These are phyloP conservation scores for Fagopyrum tataricum DNA, from an alignment of 148 eudicot genomes.

Conservation along the genomic window DNA sequence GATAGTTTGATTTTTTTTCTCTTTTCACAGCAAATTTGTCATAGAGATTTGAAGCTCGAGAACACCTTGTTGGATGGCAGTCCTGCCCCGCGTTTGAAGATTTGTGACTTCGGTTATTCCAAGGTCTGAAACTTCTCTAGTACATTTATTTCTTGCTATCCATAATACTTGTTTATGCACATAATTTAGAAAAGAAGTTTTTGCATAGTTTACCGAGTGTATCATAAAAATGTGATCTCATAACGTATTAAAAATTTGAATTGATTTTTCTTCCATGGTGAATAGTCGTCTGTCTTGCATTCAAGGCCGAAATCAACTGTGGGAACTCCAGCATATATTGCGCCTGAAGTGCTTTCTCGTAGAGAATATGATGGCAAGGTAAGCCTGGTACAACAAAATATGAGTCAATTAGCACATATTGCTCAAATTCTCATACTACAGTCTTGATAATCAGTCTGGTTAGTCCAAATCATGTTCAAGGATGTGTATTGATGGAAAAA, in stretches of 20 bases:
- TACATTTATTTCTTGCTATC: background rate
- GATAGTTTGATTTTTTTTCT: background rate
- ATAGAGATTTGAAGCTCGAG: slow-evolving; percentile 40
- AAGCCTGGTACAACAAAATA: background rate
- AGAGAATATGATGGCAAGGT: slow-evolving; percentile 17
- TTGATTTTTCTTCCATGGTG: background rate
- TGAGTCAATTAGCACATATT: background rate
- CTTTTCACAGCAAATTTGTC: slow-evolving; percentile 31
- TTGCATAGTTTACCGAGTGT: background rate
- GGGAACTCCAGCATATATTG: slow-evolving; percentile 16
- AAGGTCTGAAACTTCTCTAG: slow-evolving; percentile 18
- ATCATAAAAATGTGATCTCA: background rate
- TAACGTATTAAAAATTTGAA: background rate
- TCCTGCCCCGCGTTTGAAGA: slow-evolving; percentile 36
- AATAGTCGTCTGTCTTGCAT: slow-evolving; percentile 14
- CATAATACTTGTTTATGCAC: background rate
- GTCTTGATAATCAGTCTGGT: background rate
- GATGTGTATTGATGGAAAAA: background rate
- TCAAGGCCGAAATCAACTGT: slow-evolving; percentile 15
- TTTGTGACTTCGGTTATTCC: slow-evolving; percentile 41
- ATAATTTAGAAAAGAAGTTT: too few relatives aligned
- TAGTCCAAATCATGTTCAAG: background rate
- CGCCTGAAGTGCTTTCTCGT: slow-evolving; percentile 11
- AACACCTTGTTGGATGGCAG: slow-evolving; percentile 40
- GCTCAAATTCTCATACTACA: background rate